Percentiles rank a stretch among this genome's conserved stretches.
phyloP scores from a whole-genome alignment of 1,139 yeast genomes.

The Pichia cactophila region DNA sequence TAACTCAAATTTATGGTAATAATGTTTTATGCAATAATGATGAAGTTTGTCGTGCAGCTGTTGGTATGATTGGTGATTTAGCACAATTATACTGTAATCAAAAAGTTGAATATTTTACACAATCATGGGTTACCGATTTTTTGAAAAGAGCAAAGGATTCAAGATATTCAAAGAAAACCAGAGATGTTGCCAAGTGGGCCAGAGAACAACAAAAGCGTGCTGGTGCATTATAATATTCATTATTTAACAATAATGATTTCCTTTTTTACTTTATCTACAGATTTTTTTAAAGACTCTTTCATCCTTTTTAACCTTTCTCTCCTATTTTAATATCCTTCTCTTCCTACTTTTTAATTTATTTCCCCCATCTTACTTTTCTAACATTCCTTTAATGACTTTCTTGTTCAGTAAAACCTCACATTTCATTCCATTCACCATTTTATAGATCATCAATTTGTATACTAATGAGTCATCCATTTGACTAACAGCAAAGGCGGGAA shows the following conservation, averaged over 20 bases:
- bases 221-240: constrained; percentile 23
- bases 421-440: neutral
- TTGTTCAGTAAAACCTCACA: neutral
- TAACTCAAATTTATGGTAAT: constrained; percentile 54
- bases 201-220: constrained; percentile 72
- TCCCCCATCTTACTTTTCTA: neutral
- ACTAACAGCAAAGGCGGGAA: no score
- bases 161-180: constrained; percentile 55
- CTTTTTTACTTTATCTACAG: neutral
- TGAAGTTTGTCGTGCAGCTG: constrained; percentile 59
- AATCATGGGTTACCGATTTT: constrained; percentile 72
- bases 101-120: constrained; percentile 57
- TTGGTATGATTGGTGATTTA: constrained; percentile 87
- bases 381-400: neutral
- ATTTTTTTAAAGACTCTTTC: neutral
- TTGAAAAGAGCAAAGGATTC: constrained; percentile 70
- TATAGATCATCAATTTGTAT: neutral
- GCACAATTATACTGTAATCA: constrained; percentile 72
- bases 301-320: neutral
- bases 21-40: constrained; percentile 33
- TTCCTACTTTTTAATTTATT: neutral
- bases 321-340: constrained; percentile 1
- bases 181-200: constrained; percentile 95
- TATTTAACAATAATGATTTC: constrained; percentile 2
- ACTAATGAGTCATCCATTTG: neutral